Base-by-base conservation (phyloP, 73 alveolate species). In the Loxodes magnus region DNA sequence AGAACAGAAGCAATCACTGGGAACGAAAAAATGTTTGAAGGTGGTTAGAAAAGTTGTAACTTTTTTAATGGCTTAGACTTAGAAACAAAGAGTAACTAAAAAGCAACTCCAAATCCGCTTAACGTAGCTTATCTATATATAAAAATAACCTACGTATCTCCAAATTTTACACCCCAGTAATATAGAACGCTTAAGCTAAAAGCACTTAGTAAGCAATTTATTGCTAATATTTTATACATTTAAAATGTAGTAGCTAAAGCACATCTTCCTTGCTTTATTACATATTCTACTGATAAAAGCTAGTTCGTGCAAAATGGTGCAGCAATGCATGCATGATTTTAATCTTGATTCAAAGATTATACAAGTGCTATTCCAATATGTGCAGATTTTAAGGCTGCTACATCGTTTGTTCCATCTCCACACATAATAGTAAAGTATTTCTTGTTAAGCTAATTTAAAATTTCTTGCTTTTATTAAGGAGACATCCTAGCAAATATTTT, bases 391-490 rank as follows among this genome's bases (percentile, higher is more conserved):
- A 90, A 64, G 14, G 94, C 93, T 16, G 97, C 98, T 0, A 90
- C 98, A 66, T 90, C 98, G 56, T 90, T 90, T 7, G 98, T 87
- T 2, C 98, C 98, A 81, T 92, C 98, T 15, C 98, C 98, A 61
- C 98, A 92, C 98, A 92, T 92, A 42, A 89, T 64, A 10, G 96
- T 84, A 46, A 70, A 68, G 43, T 72, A 60, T 5, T 95, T 96
- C 51, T 80, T 79, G 34, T 85, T 92, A 27, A 88, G 70, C 29
- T 67, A 66, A 28, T 76, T 71, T 31, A 92, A 76, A 17, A 92
- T 88, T 50, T 60, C 65, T 59, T 92, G 97, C 67, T 92, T 92
- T 43, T 92, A 75, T 29, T 74, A 63, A 4, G 98, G 98, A 24
- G 93, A 71, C 28, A 89, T 90, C 36, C 98, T 50, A 22, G 97